Percentiles rank a stretch among this genome's conserved stretches.
Conservation (phyloP, 441 rosid species). For the Populus hybrid region DNA sequence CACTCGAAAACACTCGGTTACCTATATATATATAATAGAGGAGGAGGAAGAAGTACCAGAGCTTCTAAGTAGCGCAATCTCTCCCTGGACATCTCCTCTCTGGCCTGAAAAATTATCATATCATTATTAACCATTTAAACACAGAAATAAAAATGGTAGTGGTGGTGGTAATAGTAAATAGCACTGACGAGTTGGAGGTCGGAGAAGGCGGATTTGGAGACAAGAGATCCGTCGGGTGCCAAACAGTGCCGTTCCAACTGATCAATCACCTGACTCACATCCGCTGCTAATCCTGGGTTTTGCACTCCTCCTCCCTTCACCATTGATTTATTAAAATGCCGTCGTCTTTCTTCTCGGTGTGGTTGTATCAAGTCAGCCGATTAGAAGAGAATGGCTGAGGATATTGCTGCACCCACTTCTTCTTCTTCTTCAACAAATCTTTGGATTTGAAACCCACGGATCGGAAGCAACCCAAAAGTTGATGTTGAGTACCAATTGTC, state of each 20-base stretch:
- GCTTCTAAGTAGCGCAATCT: slow-evolving; percentile 90
- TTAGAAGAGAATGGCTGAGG: neutral
- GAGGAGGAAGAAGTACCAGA: slow-evolving; percentile 46
- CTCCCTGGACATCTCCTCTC: slow-evolving; percentile 94
- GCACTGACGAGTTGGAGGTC: slow-evolving; percentile 81
- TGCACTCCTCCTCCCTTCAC: slow-evolving; percentile 64
- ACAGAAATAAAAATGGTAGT: slow-evolving; percentile 1
- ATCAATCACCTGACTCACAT: slow-evolving; percentile 75
- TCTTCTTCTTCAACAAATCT: neutral
- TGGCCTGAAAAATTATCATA: slow-evolving; percentile 51
- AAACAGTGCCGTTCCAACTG: slow-evolving; percentile 95
- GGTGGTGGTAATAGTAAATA: slow-evolving; percentile 7
- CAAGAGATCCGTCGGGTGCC: slow-evolving; percentile 92
- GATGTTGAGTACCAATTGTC: neutral
- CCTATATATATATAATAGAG: neutral
- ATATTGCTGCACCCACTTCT: neutral
- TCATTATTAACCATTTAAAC: neutral
- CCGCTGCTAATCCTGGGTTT: slow-evolving; percentile 65
- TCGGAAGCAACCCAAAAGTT: neutral
- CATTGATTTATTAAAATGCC: slow-evolving; percentile 30
- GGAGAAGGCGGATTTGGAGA: slow-evolving; percentile 74
- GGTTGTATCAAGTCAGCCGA: neutral
- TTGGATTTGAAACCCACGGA: neutral
- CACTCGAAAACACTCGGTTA: neutral
- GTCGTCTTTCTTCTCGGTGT: neutral